Evolutionary conservation across 2,329 filamentous ascomycete genomes (phyloP).

Genomic region (Colletotrichum phormii): DNA sequence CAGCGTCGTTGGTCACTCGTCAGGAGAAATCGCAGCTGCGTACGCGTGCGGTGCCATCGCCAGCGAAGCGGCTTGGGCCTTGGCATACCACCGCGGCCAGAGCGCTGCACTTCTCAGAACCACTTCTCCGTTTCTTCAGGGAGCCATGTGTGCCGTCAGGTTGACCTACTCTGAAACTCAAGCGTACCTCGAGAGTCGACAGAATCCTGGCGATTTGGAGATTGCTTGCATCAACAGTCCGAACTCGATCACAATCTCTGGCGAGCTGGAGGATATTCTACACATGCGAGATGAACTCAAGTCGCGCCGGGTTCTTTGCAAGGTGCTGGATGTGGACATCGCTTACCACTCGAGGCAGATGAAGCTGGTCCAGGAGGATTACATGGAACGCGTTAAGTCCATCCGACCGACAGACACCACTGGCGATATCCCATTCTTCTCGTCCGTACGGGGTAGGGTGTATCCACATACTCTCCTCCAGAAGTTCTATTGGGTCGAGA

Average conservation of each 20-base stretch:
- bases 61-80: conserved; percentile 52
- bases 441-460: conserved; percentile 51
- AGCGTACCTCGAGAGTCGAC: conserved; percentile 42
- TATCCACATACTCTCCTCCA: not conserved
- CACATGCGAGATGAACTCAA: conserved; percentile 47
- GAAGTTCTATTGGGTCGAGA: conserved; percentile 57
- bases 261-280: conserved; percentile 47
- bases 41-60: conserved; percentile 52
- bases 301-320: conserved; percentile 46
- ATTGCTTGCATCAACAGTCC: conserved; percentile 60
- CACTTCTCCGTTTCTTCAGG: conserved; percentile 45
- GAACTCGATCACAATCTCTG: conserved; percentile 57
- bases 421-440: conserved; percentile 49
- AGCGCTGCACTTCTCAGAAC: conserved; percentile 45
- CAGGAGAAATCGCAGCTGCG: conserved; percentile 60
- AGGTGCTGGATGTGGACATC: conserved; percentile 49
- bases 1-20: conserved; percentile 57
- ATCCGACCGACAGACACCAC: conserved; percentile 36
- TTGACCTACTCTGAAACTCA: conserved; percentile 45
- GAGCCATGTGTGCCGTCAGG: conserved; percentile 56
- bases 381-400: conserved; percentile 43
- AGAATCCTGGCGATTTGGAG: conserved; percentile 40
- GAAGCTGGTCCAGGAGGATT: conserved; percentile 51
- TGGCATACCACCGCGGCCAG: conserved; percentile 55
- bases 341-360: conserved; percentile 61